Base-by-base conservation (phyloP, 495 filamentous ascomycete genomes). In the Aspergillus sclerotiicarbonarius region DNA sequence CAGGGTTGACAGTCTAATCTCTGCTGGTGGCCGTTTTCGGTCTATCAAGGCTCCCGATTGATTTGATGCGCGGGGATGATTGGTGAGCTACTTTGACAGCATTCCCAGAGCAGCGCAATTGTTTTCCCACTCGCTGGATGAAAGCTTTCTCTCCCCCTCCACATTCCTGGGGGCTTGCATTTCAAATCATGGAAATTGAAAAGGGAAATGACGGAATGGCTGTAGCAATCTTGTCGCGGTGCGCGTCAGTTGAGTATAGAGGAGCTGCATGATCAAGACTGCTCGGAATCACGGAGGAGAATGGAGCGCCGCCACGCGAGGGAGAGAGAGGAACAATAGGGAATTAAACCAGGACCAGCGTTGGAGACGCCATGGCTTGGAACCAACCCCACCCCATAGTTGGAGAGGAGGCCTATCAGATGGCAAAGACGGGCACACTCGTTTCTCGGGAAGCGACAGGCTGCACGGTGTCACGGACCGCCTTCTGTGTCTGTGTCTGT, bases 381-480 rank as follows among this genome's bases (percentile, higher is more conserved):
- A 30, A 16, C 15, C 25, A 8, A 6, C 20, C 47, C 47, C 25
- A 32, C 47, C 13, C 29, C 44, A 13, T 12, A 13, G 10, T 41
- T 41, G 37, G 37, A 13, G 37, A 16, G 8, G 37, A 13, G 44
- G 32, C 58, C 58, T 59, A 61, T 61, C 62, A 65, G 45, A 52
- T 49, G 35, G 32, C 57, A 13, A 55, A 44, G 37, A 20, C 21
- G 18, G 30, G 51, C 33, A 53, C 56, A 54, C 56, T 56, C n/a
- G 43, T 8, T 41, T 48, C 56, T 58, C 63, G 63, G 63, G 60
- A 66, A 47, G 63, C 63, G 51, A 66, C 63, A 62, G 63, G 58
- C 57, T 59, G 64, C 64, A 61, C 47, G 50, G 64, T 62, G 64
- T 63, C 64, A 66, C 64, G 64, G 64, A 66, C 64, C 64, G 63